Evolutionary conservation across 139 green algal species (phyloP).

Genomic region (Desmodesmus armatus): DNA sequence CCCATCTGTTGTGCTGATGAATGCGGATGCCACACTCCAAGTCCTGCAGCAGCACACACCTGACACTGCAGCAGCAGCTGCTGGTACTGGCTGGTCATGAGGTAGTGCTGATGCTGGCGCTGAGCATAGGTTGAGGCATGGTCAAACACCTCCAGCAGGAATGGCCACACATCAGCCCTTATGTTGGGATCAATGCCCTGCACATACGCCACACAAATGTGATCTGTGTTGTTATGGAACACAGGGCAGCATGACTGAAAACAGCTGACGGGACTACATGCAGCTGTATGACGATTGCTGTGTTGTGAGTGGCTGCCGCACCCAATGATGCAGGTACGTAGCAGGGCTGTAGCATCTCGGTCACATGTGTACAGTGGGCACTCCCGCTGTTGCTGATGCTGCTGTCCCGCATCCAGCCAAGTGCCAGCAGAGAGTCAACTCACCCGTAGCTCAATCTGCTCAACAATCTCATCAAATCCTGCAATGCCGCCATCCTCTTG

Average conservation of each 20-base stretch:
- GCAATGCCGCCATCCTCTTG: background rate
- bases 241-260: background rate
- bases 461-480: constrained; percentile 20
- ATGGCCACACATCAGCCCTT: constrained; percentile 68
- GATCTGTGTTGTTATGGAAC: background rate
- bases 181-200: constrained; percentile 65
- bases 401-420: background rate
- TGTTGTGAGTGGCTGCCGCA: background rate
- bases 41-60: constrained; percentile 2
- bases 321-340: background rate
- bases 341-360: background rate
- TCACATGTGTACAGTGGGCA: background rate
- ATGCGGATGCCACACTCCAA: background rate
- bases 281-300: background rate
- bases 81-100: constrained; percentile 58
- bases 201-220: background rate
- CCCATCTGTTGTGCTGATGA: too few species aligned
- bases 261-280: background rate
- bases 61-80: constrained; percentile 67
- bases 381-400: background rate
- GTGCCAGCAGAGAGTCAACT: background rate
- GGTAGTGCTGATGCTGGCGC: constrained; percentile 40
- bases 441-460: constrained; percentile 23
- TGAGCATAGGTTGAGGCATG: constrained; percentile 28
- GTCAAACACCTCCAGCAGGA: constrained; percentile 69